These are phyloP conservation scores for Plasmopara muralis DNA, from an alignment of 352 stramenopile genomes.

Conservation along the genomic window DNA sequence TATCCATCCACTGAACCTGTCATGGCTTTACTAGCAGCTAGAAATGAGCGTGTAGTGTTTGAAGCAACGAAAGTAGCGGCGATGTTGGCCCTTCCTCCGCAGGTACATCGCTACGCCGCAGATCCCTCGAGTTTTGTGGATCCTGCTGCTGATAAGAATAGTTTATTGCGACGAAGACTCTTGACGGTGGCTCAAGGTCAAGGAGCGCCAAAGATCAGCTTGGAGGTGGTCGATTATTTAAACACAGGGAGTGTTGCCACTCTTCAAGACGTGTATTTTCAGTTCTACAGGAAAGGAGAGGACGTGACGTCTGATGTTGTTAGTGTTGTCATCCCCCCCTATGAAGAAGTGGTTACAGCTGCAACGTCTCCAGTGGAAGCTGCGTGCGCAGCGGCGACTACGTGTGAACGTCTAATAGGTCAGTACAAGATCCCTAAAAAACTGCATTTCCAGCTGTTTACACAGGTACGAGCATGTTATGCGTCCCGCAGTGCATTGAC, in stretches of 20 bases:
- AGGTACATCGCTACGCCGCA: slow-evolving; percentile 59
- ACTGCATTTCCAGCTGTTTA: slow-evolving; percentile 70
- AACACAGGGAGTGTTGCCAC: slow-evolving; percentile 7
- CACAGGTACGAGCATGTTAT: slow-evolving; percentile 48
- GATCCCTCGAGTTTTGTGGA: slow-evolving; percentile 48
- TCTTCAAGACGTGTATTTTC: slow-evolving; percentile 30
- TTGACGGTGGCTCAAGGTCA: slow-evolving; percentile 45
- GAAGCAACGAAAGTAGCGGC: slow-evolving; percentile 69
- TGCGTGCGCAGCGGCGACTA: slow-evolving; percentile 31
- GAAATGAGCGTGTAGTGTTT: slow-evolving; percentile 58
- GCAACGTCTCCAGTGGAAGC: slow-evolving; percentile 16
- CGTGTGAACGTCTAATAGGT: slow-evolving; percentile 52
- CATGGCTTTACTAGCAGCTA: slow-evolving; percentile 45
- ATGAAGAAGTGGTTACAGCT: slow-evolving; percentile 22
- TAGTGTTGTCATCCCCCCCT: slow-evolving; percentile 32
- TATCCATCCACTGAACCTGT: slow-evolving; percentile 56
- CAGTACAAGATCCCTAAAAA: slow-evolving; percentile 44
- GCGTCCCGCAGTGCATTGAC: slow-evolving; percentile 24
- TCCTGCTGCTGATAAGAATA: slow-evolving; percentile 31
- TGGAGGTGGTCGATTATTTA: slow-evolving; percentile 68
- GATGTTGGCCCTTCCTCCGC: slow-evolving; percentile 60
- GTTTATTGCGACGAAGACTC: slow-evolving; percentile 40
- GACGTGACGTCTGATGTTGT: slow-evolving; percentile 24
- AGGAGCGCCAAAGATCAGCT: slow-evolving; percentile 36
- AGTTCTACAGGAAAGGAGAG: slow-evolving; percentile 56